phyloP scores from a whole-genome alignment of 371 early-diverging fungal genomes.

The Mucor circinelloides region DNA sequence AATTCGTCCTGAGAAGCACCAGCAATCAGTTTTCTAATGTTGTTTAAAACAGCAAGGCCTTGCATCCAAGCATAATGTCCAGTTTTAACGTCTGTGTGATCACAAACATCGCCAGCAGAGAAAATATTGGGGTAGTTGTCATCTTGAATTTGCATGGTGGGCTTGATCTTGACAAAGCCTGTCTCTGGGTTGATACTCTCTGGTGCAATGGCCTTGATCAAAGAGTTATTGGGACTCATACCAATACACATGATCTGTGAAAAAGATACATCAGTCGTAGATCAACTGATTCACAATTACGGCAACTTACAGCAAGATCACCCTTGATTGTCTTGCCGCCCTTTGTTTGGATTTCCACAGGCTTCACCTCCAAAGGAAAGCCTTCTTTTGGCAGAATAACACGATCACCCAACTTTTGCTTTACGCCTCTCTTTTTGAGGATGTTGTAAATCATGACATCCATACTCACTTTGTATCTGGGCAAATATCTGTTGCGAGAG shows the following conservation, averaged over 20 bases:
- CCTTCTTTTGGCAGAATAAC: constrained; percentile 48
- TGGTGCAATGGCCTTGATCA: constrained; percentile 48
- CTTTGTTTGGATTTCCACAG: constrained; percentile 48
- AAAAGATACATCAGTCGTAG: background rate
- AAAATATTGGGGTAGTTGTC: constrained; percentile 64
- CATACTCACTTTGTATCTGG: constrained; percentile 51
- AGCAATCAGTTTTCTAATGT: constrained; percentile 33
- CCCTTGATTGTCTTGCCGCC: constrained; percentile 50
- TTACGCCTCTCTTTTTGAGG: constrained; percentile 51
- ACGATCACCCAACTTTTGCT: constrained; percentile 53
- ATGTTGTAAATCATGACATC: constrained; percentile 45
- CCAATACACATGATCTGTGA: constrained; percentile 66
- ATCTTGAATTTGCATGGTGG: constrained; percentile 70
- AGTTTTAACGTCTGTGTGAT: constrained; percentile 54
- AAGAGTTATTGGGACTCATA: constrained; percentile 61
- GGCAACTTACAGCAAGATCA: constrained; percentile 54
- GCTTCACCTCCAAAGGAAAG: constrained; percentile 50
- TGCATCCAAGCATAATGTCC: constrained; percentile 55
- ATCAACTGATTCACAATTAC: background rate
- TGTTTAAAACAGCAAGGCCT: constrained; percentile 32
- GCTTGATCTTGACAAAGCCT: constrained; percentile 56
- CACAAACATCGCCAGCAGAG: constrained; percentile 66
- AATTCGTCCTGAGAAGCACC: constrained; percentile 30
- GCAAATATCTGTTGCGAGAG: constrained; percentile 59
- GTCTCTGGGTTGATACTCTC: constrained; percentile 45